Percentiles rank a stretch among this genome's conserved stretches.
phyloP scores from a whole-genome alignment of 1,139 yeast genomes.

The Kodamaea sp. region DNA sequence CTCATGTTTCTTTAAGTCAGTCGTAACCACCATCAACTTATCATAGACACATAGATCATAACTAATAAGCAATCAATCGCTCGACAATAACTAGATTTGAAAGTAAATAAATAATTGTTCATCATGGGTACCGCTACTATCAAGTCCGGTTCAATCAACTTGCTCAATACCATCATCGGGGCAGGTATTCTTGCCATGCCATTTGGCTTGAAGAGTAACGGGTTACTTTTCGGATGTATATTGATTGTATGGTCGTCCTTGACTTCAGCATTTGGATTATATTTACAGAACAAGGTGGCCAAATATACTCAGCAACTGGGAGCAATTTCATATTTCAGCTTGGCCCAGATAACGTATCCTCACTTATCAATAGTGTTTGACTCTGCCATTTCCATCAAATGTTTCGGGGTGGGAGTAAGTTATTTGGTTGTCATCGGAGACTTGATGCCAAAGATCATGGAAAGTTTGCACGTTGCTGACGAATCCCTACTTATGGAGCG shows the following conservation, averaged over 20 bases:
- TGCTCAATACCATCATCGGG: conserved; percentile 56
- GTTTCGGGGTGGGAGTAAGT: conserved; percentile 90
- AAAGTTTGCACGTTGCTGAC: conserved; percentile 33
- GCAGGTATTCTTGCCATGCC: conserved; percentile 64
- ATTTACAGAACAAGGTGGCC: conserved; percentile 52
- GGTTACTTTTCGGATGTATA: conserved; percentile 47
- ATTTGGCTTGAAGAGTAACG: conserved; percentile 52
- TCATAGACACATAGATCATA: no score
- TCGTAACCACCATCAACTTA: no score
- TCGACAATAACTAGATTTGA: no score
- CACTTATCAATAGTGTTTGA: conserved; percentile 44
- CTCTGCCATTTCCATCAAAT: conserved; percentile 58
- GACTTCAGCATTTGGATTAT: conserved; percentile 55
- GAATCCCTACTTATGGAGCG: conserved; percentile 41
- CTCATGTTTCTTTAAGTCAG: no score
- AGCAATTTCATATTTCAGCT: conserved; percentile 53
- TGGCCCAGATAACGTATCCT: conserved; percentile 57
- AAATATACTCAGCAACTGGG: conserved; percentile 51
- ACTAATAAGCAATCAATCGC: no score
- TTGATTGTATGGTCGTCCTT: conserved; percentile 49
- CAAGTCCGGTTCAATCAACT: conserved; percentile 52
- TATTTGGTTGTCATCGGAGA: conserved; percentile 90
- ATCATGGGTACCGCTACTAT: conserved; percentile 37
- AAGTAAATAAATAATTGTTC: no score
- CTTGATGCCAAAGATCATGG: conserved; percentile 75